Evolutionary conservation across 257 asterid genomes (phyloP).

Genomic region (Fraxinus quadrangulata): DNA sequence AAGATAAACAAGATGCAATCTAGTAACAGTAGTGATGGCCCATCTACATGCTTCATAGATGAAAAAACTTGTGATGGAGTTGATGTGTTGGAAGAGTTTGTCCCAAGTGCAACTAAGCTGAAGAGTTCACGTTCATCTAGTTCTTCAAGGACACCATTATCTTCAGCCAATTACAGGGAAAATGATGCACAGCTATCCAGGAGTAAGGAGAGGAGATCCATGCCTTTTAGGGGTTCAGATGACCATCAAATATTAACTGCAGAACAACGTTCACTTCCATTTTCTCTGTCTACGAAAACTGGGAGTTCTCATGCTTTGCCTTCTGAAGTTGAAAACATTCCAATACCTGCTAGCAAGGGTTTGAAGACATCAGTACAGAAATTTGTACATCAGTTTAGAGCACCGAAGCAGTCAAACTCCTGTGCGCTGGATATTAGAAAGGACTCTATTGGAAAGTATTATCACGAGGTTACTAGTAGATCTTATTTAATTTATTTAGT

Average conservation of each 20-base stretch:
- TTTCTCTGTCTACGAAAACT: conserved; percentile 15
- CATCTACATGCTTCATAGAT: conserved; percentile 25
- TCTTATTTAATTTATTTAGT: conserved; percentile 2
- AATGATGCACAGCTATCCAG: conserved; percentile 28
- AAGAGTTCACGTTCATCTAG: conserved; percentile 31
- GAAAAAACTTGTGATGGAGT: conserved; percentile 34
- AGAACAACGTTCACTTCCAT: conserved; percentile 29
- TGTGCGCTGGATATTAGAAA: conserved; percentile 30
- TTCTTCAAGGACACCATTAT: conserved; percentile 24
- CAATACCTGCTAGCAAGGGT: conserved; percentile 36
- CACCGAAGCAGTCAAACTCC: conserved; percentile 46
- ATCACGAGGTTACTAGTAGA: conserved; percentile 39
- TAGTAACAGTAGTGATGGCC: conserved; percentile 30
- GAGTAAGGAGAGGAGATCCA: conserved; percentile 33
- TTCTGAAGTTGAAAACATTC: conserved; percentile 35
- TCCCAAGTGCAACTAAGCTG: conserved; percentile 23
- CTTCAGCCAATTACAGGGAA: conserved; percentile 29
- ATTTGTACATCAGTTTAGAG: conserved; percentile 51
- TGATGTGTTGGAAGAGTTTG: conserved; percentile 27
- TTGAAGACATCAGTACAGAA: conserved; percentile 52
- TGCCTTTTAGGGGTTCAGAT: conserved; percentile 31
- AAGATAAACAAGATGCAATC: conserved; percentile 31
- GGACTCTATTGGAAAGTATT: conserved; percentile 33
- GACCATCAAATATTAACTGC: conserved; percentile 35
- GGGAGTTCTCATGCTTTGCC: conserved; percentile 28